phyloP scores from a whole-genome alignment of 2,329 filamentous ascomycete species.

The Colletotrichum cereale region DNA sequence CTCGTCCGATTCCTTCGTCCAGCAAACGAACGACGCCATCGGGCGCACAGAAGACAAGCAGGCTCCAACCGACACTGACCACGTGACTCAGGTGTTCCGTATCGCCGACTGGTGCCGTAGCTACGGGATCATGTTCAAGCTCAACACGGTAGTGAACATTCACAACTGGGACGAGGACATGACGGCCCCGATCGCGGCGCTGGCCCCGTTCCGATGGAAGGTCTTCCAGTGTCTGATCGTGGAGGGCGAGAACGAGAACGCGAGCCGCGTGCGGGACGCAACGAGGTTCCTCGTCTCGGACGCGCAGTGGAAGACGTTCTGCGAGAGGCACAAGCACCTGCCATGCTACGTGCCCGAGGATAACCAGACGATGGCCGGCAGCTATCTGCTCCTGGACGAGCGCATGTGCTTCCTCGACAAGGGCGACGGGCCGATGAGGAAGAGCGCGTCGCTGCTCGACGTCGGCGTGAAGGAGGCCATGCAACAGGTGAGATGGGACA shows the following conservation, averaged over 20 bases:
- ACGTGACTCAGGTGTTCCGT: constrained; percentile 57
- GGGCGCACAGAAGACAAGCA: constrained; percentile 54
- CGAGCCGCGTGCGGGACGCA: constrained; percentile 55
- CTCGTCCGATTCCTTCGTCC: constrained; percentile 66
- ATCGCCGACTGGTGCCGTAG: constrained; percentile 60
- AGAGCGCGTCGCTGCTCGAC: constrained; percentile 55
- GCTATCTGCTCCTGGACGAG: constrained; percentile 66
- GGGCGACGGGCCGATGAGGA: constrained; percentile 48
- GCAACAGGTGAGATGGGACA: constrained; percentile 59
- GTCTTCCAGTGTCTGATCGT: constrained; percentile 66
- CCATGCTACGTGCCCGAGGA: constrained; percentile 60
- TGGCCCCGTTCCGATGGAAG: constrained; percentile 67
- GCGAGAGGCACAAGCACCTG: constrained; percentile 55
- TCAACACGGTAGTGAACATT: constrained; percentile 66
- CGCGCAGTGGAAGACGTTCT: constrained; percentile 61
- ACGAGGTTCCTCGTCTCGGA: constrained; percentile 59
- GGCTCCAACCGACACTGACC: constrained; percentile 53
- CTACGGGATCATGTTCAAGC: constrained; percentile 66
- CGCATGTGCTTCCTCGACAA: constrained; percentile 63
- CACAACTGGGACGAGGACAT: constrained; percentile 65
- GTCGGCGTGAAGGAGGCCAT: constrained; percentile 61
- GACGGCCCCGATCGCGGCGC: constrained; percentile 51
- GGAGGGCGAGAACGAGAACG: too few species aligned
- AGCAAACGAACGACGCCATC: constrained; percentile 62
- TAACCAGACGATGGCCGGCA: constrained; percentile 63